Evolutionary conservation across 202 grass and related monocot genomes (phyloP), one percentile per base, ranked within the genome.

Genomic region (Saccharum hybrid): DNA sequence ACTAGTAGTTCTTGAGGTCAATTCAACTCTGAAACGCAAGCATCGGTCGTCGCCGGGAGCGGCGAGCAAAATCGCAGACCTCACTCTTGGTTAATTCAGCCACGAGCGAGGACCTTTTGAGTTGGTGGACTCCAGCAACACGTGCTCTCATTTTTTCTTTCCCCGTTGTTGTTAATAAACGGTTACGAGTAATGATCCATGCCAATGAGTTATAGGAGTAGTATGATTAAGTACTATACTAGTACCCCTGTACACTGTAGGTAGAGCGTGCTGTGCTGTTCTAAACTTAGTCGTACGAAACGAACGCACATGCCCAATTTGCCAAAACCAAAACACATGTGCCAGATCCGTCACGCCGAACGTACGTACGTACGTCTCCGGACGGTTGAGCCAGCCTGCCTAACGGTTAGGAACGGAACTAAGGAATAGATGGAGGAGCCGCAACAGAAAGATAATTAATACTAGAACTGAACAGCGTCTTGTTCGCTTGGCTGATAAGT

Each of bases 1-100:
- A 49, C 3, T 2, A 46, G 11, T 8, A 3, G 7, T 36, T 54
- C 34, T 56, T 45, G 19, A 2, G 22, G 75, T 79, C 74, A 45
- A 72, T 19, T 49, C 68, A 19, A 19, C 60, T 66, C 40, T 60
- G 81, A 73, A 79, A 88, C 46, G 57, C 21, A 72, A 36, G 43
- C 18, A 22, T 31, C 34, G 52, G 14, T 21, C 31, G 15, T 6
- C 21, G 15, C 18, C 33, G 15, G 52, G 43, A 12, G 39, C 61
- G 6, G 8, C 34, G 6, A 30, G 19, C n/a, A 60, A 23, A 60
- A 60, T 63, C 40, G 16, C 31, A 0, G 33, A 30, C 13, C 62
- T 66, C 65, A 63, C 52, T 31, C 52, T 21, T 12, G 18, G 2
- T 77, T 28, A 30, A 46, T 66, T 57, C 65, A 13, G 14, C 10